Conservation (phyloP, 192 early-diverging fungal species). For the Backusella luteola region DNA sequence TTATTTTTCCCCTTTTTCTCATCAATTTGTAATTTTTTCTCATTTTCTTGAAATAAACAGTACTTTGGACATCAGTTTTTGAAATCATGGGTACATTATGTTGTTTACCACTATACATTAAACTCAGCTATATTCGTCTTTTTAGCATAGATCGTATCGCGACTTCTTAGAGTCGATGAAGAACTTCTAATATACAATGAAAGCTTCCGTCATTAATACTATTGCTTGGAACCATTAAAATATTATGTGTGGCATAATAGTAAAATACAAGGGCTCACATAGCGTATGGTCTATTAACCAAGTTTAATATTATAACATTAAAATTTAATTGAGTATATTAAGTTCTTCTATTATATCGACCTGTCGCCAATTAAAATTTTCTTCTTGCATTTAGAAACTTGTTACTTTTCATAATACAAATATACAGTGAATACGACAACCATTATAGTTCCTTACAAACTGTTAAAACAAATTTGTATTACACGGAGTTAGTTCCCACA, state of each 20-base stretch:
- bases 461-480: too few species aligned
- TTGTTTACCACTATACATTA: not conserved
- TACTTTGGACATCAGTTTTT: not conserved
- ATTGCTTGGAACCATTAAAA: not conserved
- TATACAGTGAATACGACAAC: too few species aligned
- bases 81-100: not conserved
- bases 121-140: not conserved
- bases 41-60: too few species aligned
- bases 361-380: too few species aligned
- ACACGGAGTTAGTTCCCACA: not conserved
- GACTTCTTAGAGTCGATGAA: not conserved
- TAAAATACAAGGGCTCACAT: not conserved
- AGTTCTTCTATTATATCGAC: not conserved
- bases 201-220: not conserved
- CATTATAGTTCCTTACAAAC: too few species aligned
- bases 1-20: too few species aligned
- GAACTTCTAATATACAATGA: not conserved
- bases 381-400: too few species aligned
- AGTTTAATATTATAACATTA: not conserved
- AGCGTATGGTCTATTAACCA: not conserved
- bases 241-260: not conserved
- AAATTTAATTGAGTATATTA: not conserved
- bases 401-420: too few species aligned
- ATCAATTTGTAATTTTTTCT: too few species aligned
- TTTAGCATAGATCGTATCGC: not conserved